These are phyloP conservation scores for Prunus campanulata DNA, from an alignment of 306 rosid genomes.

Conservation along the genomic window DNA sequence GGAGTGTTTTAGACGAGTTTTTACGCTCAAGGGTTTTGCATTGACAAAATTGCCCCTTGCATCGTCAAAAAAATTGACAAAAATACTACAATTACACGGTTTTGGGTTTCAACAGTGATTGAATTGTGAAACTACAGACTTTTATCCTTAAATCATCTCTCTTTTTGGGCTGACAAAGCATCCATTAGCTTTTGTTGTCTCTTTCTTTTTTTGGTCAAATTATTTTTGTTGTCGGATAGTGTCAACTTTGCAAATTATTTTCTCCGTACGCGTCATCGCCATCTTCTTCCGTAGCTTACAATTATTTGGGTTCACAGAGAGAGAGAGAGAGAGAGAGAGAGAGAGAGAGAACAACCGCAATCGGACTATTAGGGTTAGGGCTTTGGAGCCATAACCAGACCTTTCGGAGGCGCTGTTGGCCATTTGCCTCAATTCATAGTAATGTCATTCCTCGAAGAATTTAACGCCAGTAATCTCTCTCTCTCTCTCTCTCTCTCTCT, in stretches of 20 bases:
- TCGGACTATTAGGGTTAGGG: neutral
- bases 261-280: neutral
- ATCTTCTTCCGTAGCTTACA: neutral
- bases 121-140: too few species aligned
- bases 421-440: neutral
- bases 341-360: neutral
- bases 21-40: too few species aligned
- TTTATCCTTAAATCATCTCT: too few species aligned
- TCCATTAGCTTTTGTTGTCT: neutral
- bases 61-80: too few species aligned
- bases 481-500: neutral
- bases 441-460: slow-evolving; percentile 81
- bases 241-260: neutral
- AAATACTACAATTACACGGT: too few species aligned
- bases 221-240: neutral
- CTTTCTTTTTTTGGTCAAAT: neutral
- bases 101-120: too few species aligned
- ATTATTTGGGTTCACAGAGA: neutral
- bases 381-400: neutral
- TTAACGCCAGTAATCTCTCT: slow-evolving; percentile 68
- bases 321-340: too few species aligned
- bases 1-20: too few species aligned
- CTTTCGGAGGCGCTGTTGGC: neutral
- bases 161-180: too few species aligned
- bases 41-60: too few species aligned